These are phyloP conservation scores for Penicillium sp. DNA, from an alignment of 2,329 filamentous ascomycete species.

Conservation along the genomic window DNA sequence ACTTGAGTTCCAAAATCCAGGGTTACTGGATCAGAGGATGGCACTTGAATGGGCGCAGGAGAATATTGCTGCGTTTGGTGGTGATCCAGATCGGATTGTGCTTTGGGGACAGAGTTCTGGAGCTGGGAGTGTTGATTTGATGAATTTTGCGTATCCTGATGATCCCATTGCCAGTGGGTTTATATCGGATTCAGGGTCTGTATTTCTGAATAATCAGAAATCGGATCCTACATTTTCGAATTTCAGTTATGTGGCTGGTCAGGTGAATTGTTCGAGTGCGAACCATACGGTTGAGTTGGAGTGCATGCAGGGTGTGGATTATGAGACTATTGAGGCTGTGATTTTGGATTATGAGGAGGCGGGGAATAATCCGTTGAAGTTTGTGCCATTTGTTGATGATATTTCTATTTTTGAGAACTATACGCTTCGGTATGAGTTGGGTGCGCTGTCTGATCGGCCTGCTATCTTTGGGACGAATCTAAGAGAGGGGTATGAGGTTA, in stretches of 20 bases:
- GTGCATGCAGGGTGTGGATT: background rate
- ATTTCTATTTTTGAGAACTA: background rate
- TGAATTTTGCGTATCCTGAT: background rate
- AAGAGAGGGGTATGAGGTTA: background rate
- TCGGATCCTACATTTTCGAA: background rate
- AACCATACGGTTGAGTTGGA: background rate
- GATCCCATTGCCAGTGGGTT: background rate
- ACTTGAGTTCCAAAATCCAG: background rate
- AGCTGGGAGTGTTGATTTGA: background rate
- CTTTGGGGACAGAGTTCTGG: background rate
- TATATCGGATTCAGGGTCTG: background rate
- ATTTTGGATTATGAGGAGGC: background rate
- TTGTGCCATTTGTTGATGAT: background rate
- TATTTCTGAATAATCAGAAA: background rate
- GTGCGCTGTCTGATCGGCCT: background rate
- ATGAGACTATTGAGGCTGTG: background rate
- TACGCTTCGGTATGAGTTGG: background rate
- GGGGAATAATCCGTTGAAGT: background rate
- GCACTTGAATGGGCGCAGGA: background rate
- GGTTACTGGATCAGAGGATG: background rate
- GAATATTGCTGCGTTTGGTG: background rate
- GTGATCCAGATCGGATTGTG: background rate
- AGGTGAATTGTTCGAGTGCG: background rate
- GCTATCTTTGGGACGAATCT: background rate
- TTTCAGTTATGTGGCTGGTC: background rate